Percentiles rank a stretch among this genome's conserved stretches.
These are phyloP conservation scores for Cydonia oblonga DNA, from an alignment of 331 rosid species.

Conservation along the genomic window DNA sequence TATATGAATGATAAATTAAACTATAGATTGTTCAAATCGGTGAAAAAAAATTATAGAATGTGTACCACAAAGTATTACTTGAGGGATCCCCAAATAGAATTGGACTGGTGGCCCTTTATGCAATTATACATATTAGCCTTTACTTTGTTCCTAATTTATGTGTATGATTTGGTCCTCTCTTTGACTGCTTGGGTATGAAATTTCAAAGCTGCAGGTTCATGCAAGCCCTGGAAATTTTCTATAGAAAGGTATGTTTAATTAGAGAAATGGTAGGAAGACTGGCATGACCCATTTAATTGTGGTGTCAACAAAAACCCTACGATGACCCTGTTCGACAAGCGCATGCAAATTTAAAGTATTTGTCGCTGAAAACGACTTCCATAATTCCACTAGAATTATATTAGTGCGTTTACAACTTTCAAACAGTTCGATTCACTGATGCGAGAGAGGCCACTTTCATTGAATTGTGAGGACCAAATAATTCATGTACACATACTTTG, in stretches of 20 bases:
- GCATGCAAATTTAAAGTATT: not conserved
- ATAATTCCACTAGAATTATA: not conserved
- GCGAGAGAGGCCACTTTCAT: not conserved
- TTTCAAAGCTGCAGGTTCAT: not conserved
- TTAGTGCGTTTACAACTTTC: not conserved
- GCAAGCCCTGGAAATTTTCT: not conserved
- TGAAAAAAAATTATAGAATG: too few species aligned
- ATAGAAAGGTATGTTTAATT: too few species aligned
- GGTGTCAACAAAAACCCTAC: not conserved
- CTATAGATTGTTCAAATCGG: too few species aligned
- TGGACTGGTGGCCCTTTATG: too few species aligned
- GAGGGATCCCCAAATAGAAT: too few species aligned
- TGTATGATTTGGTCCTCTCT: not conserved
- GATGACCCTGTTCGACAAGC: not conserved
- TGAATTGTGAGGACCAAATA: not conserved
- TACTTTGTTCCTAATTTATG: not conserved
- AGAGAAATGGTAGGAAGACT: too few species aligned
- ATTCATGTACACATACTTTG: not conserved
- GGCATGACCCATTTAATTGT: not conserved
- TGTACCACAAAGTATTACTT: too few species aligned
- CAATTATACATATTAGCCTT: too few species aligned
- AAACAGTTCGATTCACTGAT: not conserved
- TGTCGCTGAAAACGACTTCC: slow-evolving; percentile 5
- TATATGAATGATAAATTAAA: too few species aligned
- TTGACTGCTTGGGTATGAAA: not conserved